phyloP scores from a whole-genome alignment of 75 land plant species.

The Picea sitchensis region DNA sequence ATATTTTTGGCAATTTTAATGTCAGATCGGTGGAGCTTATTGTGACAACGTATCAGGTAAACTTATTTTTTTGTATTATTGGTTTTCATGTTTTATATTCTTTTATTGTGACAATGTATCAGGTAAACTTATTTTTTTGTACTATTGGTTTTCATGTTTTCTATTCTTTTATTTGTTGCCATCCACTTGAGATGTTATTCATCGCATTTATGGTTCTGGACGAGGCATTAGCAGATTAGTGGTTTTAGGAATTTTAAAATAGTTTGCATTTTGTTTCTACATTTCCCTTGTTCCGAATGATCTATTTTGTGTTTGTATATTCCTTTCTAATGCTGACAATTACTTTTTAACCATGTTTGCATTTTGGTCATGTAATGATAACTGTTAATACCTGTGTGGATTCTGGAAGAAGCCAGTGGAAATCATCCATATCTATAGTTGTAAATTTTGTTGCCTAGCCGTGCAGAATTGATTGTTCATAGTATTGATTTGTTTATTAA shows the following conservation, averaged over 20 bases:
- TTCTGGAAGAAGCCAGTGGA: too few species aligned
- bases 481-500: background rate
- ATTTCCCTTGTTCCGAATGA: too few species aligned
- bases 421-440: background rate
- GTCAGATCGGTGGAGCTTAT: constrained; percentile 75
- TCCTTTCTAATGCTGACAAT: background rate
- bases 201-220: background rate
- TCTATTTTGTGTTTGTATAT: background rate
- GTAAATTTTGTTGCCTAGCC: background rate
- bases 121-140: constrained; percentile 40
- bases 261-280: too few species aligned
- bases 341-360: background rate
- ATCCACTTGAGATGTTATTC: background rate
- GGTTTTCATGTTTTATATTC: background rate
- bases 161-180: too few species aligned
- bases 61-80: background rate
- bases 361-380: background rate
- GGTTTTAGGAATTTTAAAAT: too few species aligned
- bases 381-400: background rate
- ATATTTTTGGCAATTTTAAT: constrained; percentile 81
- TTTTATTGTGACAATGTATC: constrained; percentile 72
- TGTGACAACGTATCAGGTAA: constrained; percentile 93
- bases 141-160: background rate
- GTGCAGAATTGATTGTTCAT: background rate
- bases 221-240: background rate